A percentile compares a stretch with the other conserved stretches of the same genome.
These are phyloP conservation scores for Aspergillus funiculosus DNA, from an alignment of 495 filamentous ascomycete genomes.

Conservation along the genomic window DNA sequence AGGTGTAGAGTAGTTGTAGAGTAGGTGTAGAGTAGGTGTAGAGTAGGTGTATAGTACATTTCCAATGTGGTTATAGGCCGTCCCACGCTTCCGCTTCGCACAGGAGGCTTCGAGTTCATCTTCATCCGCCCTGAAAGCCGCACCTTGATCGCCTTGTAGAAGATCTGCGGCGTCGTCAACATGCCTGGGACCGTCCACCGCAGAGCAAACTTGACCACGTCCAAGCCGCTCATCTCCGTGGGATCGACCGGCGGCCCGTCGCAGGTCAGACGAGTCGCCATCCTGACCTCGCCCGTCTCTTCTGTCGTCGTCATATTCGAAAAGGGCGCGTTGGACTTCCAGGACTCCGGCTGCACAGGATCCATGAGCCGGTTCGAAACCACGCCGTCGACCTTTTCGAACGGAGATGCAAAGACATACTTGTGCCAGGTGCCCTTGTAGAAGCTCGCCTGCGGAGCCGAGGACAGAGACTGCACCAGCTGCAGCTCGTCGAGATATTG, in stretches of 20 bases:
- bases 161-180: conserved; percentile 9
- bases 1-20: no score
- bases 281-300: conserved; percentile 6
- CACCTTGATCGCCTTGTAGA: conserved; percentile 10
- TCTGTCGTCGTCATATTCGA: conserved; percentile 11
- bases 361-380: conserved; percentile 12
- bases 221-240: background rate
- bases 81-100: conserved; percentile 10
- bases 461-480: conserved; percentile 1
- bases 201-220: background rate
- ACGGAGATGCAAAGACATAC: conserved; percentile 13
- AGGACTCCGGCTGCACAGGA: background rate
- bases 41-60: no score
- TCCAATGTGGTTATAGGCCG: conserved; percentile 7
- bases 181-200: conserved; percentile 10
- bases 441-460: background rate
- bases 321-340: conserved; percentile 8
- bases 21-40: no score
- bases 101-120: conserved; percentile 11
- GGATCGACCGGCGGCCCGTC: conserved; percentile 9
- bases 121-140: conserved; percentile 2
- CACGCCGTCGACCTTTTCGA: conserved; percentile 11
- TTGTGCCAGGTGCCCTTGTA: conserved; percentile 16
- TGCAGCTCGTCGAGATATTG: conserved; percentile 5
- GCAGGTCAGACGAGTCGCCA: conserved; percentile 9